phyloP scores from a whole-genome alignment of 75 land plant species.

The Larix kaempferi region DNA sequence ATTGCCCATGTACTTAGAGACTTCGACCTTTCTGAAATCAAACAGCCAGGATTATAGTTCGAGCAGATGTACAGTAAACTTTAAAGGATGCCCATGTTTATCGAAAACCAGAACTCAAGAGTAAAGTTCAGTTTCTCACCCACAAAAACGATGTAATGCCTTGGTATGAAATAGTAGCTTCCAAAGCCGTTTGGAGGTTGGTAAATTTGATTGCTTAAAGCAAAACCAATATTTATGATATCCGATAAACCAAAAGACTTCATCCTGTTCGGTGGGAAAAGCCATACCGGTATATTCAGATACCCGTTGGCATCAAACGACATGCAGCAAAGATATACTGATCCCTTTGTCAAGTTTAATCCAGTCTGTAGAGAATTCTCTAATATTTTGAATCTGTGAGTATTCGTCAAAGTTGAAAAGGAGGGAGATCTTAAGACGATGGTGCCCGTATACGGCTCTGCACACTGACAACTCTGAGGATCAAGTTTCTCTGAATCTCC shows the following conservation, averaged over 20 bases:
- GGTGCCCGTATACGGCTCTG: conserved; percentile 50
- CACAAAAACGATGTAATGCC: conserved; percentile 13
- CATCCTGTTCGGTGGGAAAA: conserved; percentile 36
- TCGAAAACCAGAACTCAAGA: background rate
- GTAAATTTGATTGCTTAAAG: conserved; percentile 39
- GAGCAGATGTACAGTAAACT: too few species aligned
- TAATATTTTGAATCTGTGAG: conserved; percentile 10
- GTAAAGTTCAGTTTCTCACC: background rate
- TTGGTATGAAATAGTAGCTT: conserved; percentile 25
- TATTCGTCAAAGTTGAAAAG: conserved; percentile 41
- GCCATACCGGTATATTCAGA: conserved; percentile 19
- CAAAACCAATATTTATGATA: conserved; percentile 15
- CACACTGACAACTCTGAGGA: conserved; percentile 62
- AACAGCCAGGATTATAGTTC: too few species aligned
- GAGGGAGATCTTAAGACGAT: conserved; percentile 36
- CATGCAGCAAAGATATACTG: conserved; percentile 37
- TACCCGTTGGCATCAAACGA: conserved; percentile 6
- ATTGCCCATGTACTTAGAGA: background rate
- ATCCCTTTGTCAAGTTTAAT: conserved; percentile 23
- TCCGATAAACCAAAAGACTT: conserved; percentile 20
- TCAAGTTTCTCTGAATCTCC: conserved; percentile 26
- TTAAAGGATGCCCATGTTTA: too few species aligned
- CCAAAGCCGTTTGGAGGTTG: conserved; percentile 33
- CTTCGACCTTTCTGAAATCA: too few species aligned
- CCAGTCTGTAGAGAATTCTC: background rate